These are phyloP conservation scores for Torrubiellomyces zombiae DNA, from an alignment of 2,329 filamentous ascomycete genomes.

Conservation along the genomic window DNA sequence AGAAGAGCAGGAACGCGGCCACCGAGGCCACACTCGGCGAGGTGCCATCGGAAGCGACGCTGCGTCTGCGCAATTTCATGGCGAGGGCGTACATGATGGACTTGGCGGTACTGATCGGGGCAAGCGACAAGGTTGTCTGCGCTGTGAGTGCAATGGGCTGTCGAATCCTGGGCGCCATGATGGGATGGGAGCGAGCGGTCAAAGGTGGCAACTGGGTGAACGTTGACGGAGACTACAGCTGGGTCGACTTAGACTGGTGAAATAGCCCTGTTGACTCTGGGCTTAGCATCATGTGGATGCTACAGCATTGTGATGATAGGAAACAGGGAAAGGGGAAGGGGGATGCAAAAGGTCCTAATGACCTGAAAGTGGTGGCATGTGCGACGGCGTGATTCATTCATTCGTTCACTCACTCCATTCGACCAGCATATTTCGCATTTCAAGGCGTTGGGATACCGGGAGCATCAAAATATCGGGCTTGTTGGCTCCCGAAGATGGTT, in stretches of 20 bases:
- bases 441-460: too few relatives aligned
- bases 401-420: too few relatives aligned
- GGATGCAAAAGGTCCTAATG: too few relatives aligned
- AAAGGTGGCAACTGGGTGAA: conserved; percentile 52
- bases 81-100: conserved; percentile 73
- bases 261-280: too few relatives aligned
- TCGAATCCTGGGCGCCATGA: conserved; percentile 64
- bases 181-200: conserved; percentile 63
- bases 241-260: conserved; percentile 31
- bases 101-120: conserved; percentile 52
- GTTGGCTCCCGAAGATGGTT: too few relatives aligned
- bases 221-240: conserved; percentile 54
- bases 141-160: conserved; percentile 59
- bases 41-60: conserved; percentile 32
- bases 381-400: too few relatives aligned
- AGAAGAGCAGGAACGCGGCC: conserved; percentile 23
- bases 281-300: too few relatives aligned
- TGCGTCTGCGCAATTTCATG: conserved; percentile 54
- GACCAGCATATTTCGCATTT: too few relatives aligned
- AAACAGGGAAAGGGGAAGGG: too few relatives aligned
- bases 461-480: too few relatives aligned
- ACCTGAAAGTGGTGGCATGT: too few relatives aligned
- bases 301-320: too few relatives aligned
- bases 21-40: conserved; percentile 11
- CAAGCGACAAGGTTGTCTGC: conserved; percentile 58